A percentile compares a stretch with the other conserved stretches of the same genome.
These are phyloP conservation scores for Pichia terricola DNA, from an alignment of 1,139 yeast species.

Conservation along the genomic window DNA sequence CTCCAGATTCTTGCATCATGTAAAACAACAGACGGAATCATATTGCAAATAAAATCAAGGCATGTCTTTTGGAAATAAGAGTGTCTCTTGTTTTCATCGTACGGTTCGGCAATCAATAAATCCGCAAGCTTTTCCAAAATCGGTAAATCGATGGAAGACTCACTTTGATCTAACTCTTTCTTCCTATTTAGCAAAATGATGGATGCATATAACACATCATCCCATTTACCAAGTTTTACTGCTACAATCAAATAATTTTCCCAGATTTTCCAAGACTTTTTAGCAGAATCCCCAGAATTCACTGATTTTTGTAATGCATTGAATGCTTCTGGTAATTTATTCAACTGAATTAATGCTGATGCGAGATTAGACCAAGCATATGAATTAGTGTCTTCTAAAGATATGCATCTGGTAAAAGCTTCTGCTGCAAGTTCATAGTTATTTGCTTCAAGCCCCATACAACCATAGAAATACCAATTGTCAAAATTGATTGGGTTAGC, in stretches of 20 bases:
- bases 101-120: constrained; percentile 47
- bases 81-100: constrained; percentile 29
- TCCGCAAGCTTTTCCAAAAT: constrained; percentile 69
- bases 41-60: constrained; percentile 56
- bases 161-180: constrained; percentile 42
- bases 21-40: constrained; percentile 60
- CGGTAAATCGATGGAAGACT: constrained; percentile 63
- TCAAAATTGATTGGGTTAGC: constrained; percentile 71
- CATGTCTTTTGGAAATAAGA: constrained; percentile 59
- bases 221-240: constrained; percentile 74
- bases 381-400: constrained; percentile 74
- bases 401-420: constrained; percentile 86
- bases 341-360: constrained; percentile 59
- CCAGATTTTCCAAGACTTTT: constrained; percentile 82
- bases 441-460: constrained; percentile 69
- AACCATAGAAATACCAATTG: constrained; percentile 91
- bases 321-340: constrained; percentile 67
- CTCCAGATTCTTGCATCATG: constrained; percentile 75
- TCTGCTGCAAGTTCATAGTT: constrained; percentile 78
- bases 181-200: constrained; percentile 49
- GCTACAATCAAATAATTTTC: constrained; percentile 83
- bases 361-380: constrained; percentile 95
- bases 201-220: constrained; percentile 70
- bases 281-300: constrained; percentile 52
- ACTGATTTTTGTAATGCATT: constrained; percentile 76